These are phyloP conservation scores for Xylaria sp. DNA, from an alignment of 2,329 filamentous ascomycete genomes.

Conservation along the genomic window DNA sequence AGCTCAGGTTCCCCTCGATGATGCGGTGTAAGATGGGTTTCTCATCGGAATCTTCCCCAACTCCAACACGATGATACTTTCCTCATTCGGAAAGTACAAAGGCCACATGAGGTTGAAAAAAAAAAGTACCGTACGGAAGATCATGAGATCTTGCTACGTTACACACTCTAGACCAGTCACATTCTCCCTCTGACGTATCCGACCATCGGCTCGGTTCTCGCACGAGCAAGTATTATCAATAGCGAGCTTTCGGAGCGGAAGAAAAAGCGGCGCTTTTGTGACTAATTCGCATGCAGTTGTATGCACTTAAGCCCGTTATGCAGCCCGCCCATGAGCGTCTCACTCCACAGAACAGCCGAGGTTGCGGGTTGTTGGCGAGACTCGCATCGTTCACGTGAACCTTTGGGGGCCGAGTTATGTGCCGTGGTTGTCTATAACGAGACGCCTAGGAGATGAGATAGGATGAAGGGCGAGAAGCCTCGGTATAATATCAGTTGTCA, in stretches of 20 bases:
- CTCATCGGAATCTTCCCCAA: conserved; percentile 20
- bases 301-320: conserved; percentile 12
- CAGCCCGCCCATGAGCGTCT: conserved; percentile 13
- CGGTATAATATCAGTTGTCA: background rate
- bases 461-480: background rate
- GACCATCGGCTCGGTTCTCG: conserved; percentile 24
- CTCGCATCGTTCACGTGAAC: background rate
- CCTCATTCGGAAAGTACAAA: conserved; percentile 39
- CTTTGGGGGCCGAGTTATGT: background rate
- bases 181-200: conserved; percentile 33
- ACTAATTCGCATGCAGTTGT: conserved; percentile 12
- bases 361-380: background rate
- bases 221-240: conserved; percentile 24
- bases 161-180: conserved; percentile 34
- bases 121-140: conserved; percentile 32
- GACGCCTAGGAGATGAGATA: background rate
- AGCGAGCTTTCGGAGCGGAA: conserved; percentile 8
- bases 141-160: conserved; percentile 44
- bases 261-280: conserved; percentile 7
- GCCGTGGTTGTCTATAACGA: background rate
- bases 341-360: conserved; percentile 22
- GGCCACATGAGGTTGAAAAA: conserved; percentile 42
- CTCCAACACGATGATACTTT: conserved; percentile 37
- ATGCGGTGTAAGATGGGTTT: conserved; percentile 2
- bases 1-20: conserved; percentile 14